Percentiles rank a stretch among this genome's conserved stretches.
Conservation (phyloP, 257 asterid genomes). For the Solanum pimpinellifolium region DNA sequence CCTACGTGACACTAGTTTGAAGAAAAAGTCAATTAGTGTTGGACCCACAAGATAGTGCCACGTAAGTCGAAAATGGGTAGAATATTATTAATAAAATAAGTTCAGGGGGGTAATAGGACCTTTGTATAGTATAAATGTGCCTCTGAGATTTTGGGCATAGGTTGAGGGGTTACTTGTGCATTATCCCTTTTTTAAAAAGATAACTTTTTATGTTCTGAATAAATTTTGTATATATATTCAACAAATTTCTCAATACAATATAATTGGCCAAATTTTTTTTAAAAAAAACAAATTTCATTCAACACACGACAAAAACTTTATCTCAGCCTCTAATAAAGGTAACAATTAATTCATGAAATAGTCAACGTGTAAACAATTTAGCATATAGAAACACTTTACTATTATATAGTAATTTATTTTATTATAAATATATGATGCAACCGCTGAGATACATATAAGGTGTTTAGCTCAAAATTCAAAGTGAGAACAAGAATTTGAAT, state of each 20-base stretch:
- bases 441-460: neutral
- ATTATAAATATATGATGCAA: neutral
- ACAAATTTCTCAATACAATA: neutral
- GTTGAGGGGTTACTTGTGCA: no score
- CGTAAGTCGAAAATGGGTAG: no score
- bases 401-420: neutral
- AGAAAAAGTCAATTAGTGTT: no score
- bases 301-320: neutral
- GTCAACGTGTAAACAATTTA: neutral
- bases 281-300: neutral
- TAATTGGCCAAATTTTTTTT: neutral
- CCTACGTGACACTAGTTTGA: no score
- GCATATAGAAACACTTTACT: no score
- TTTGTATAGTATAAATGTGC: no score
- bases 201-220: neutral
- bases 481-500: no score
- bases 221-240: neutral
- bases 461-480: no score
- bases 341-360: neutral
- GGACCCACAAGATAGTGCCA: no score
- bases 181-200: neutral
- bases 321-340: conserved; percentile 30
- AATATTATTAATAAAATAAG: no score
- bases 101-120: no score
- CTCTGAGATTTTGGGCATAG: no score